Base-by-base conservation (phyloP, 225 moss, liverwort and hornwort genomes). In the Rhytidiadelphus loreus region DNA sequence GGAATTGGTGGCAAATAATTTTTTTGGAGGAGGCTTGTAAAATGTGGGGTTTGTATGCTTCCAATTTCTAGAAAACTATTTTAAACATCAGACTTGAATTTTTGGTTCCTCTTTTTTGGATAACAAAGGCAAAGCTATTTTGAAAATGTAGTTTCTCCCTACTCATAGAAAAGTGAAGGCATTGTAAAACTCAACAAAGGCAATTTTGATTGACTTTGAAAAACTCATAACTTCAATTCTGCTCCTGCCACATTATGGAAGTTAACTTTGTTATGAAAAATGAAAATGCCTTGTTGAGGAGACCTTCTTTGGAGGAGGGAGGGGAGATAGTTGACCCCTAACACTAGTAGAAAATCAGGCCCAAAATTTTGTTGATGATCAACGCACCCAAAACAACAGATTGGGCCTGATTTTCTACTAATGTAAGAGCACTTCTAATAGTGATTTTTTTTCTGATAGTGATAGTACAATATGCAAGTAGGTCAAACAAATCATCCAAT, bases 251-350 rank as follows among this genome's bases (percentile, higher is more conserved):
- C 39, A 39, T 69, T 2, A 69, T 69, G 0, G 8, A 69, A 69
- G 13, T 69, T 46, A 46, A 46, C 46, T 46, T 69, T 24, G 8
- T 8, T 24, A 0, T 69, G 6, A 69, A 4, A 69, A 69, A 2
- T 39, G 13, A 3, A 3, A 24, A 23, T 1, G 2, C 11, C 23
- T 39, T 24, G 1, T 4, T 1, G 4, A 69, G 2, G 2, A 69
- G 8, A 39, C 13, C 13, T 21, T 37, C 11, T 37, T 21, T 68
- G 2, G 12, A 2, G n/a, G n/a, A n/a, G n/a, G n/a, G n/a, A n/a
- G n/a, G n/a, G 4, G 7, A 4, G 9, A 4, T 37, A 37, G 6
- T 22, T 68, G n/a, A n/a, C 23, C 4, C 6, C 3, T 23, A 13
- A n/a, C n/a, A n/a, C n/a, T n/a, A n/a, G n/a, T n/a, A n/a, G n/a